phyloP scores from a whole-genome alignment of 495 filamentous ascomycete species.

The Tuber calosporum region DNA sequence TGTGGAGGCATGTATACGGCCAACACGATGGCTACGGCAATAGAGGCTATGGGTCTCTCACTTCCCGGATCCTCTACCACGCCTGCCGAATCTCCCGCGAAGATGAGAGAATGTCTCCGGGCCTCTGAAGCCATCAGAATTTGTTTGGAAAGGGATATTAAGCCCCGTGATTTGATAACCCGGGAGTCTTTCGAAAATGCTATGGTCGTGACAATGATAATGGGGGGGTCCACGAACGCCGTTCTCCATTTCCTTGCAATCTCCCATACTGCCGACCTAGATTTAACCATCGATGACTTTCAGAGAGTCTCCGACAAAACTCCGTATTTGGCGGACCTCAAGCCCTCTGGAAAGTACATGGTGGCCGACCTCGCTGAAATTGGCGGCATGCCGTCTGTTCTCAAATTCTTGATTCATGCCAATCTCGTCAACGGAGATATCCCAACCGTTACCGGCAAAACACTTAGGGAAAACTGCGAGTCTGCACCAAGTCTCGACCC shows the following conservation, averaged over 20 bases:
- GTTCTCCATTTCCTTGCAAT: conserved; percentile 94
- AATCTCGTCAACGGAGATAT: conserved; percentile 76
- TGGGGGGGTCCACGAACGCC: conserved; percentile 86
- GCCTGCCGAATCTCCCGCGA: conserved; percentile 78
- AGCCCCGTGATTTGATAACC: conserved; percentile 75
- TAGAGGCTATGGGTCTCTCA: conserved; percentile 89
- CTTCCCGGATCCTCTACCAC: conserved; percentile 86
- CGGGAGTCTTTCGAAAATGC: conserved; percentile 87
- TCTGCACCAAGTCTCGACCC: conserved; percentile 72
- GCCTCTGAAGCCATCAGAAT: conserved; percentile 77
- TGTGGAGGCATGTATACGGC: conserved; percentile 97
- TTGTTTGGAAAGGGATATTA: conserved; percentile 82
- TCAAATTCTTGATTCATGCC: conserved; percentile 82
- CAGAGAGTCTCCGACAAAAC: conserved; percentile 82
- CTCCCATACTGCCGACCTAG: conserved; percentile 79
- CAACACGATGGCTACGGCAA: conserved; percentile 94
- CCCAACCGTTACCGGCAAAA: conserved; percentile 85
- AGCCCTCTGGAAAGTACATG: conserved; percentile 77
- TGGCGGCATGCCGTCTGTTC: conserved; percentile 81
- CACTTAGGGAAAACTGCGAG: conserved; percentile 78
- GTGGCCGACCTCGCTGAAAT: conserved; percentile 96
- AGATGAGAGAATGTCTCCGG: conserved; percentile 83
- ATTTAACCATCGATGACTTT: conserved; percentile 78
- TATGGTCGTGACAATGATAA: conserved; percentile 82
- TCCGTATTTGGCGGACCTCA: conserved; percentile 87